Evolutionary conservation across 2,329 filamentous ascomycete species (phyloP), one percentile per base, ranked within the genome.

Genomic region (Phialophora tarda): DNA sequence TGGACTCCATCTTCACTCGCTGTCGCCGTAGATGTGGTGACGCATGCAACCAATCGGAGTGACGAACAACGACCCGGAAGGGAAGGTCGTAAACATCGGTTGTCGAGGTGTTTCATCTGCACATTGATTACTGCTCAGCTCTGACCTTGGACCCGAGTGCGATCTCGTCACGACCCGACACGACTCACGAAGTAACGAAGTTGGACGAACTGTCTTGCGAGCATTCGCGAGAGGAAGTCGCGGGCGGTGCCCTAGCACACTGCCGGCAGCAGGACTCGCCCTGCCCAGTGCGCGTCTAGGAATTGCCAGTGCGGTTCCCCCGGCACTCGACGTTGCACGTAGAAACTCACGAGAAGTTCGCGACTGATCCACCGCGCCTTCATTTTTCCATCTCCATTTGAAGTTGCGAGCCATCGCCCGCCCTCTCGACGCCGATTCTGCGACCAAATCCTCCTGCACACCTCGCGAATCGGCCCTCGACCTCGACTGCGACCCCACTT

Each of bases 31-130:
- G 24, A 48, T 6, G 28, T 57, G 24, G 32, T 60, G 59, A 56
- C 23, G 23, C 17, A 23, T 32, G 38, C 17, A 62, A 21, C 60
- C 60, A 62, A 62, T 62, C n/a, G 28, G 51, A 56, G 51, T 48
- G 24, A 34, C 21, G 17, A 62, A 2, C 26, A 28, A 8, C 23
- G 21, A 38, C 59, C 59, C 21, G 30, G 48, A 61, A 53, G 1
- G 59, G 59, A 61, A 61, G 48, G 30, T 51, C 48, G 59, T 61
- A 51, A 61, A 61, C 59, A 61, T 34, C 50, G 50, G 34, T 28
- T 26, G 48, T 61, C 59, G 30, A 41, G 53, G 51, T 53, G 62
- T 68, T 68, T 68, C 66, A 60, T 57, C 55, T 65, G 59, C 59
- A 41, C 48, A 28, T 41, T 24, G 12, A 44, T 12, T 58, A 59